These are phyloP conservation scores for Prunus campanulata DNA, from an alignment of 306 rosid species.

Conservation along the genomic window DNA sequence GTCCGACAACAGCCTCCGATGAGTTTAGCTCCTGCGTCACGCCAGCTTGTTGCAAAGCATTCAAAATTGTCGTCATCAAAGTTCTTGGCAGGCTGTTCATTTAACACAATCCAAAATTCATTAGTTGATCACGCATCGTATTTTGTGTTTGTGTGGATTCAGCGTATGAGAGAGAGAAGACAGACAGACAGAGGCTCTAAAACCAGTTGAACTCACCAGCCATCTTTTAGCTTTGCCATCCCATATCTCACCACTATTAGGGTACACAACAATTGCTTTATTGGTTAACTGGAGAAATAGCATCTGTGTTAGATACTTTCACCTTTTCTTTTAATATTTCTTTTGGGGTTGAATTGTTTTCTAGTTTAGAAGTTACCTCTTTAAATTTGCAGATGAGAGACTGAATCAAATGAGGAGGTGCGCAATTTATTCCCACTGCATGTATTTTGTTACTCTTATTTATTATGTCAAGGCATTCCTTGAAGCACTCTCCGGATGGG, in stretches of 20 bases:
- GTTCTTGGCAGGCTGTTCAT: constrained; percentile 72
- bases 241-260: constrained; percentile 90
- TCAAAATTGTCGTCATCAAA: constrained; percentile 58
- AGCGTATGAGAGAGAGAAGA: no score
- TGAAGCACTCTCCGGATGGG: constrained; percentile 80
- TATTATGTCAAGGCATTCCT: constrained; percentile 60
- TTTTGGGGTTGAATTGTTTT: background rate
- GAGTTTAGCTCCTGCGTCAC: constrained; percentile 69
- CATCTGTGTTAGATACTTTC: background rate
- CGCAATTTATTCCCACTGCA: constrained; percentile 88
- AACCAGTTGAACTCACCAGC: constrained; percentile 51
- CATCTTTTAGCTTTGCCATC: constrained; percentile 83
- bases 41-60: constrained; percentile 60
- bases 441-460: constrained; percentile 56
- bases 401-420: constrained; percentile 82
- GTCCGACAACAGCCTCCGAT: constrained; percentile 93
- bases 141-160: background rate
- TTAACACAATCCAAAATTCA: constrained; percentile 16
- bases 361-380: constrained; percentile 36
- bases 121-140: constrained; percentile 8
- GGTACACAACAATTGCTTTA: constrained; percentile 72
- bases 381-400: constrained; percentile 59
- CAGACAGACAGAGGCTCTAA: background rate
- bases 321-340: background rate
- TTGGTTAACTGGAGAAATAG: constrained; percentile 58